phyloP scores from a whole-genome alignment of 352 stramenopile species.

The Globisporangium orthogonon region DNA sequence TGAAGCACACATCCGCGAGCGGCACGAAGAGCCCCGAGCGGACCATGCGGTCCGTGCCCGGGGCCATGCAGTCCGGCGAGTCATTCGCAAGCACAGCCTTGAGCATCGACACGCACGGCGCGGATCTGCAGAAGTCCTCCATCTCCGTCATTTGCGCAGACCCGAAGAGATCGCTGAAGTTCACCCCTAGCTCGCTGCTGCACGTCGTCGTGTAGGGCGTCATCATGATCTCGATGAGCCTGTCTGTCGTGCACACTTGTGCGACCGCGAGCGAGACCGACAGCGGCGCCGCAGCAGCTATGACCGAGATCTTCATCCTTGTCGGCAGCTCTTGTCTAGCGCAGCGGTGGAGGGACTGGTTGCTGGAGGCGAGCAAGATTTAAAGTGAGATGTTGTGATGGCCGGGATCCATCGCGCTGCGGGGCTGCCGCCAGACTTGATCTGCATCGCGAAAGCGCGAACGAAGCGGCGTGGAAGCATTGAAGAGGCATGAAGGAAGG shows the following conservation, averaged over 20 bases:
- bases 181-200: conserved; percentile 3
- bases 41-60: conserved; percentile 3
- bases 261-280: too few species aligned
- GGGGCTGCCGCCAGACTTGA: too few species aligned
- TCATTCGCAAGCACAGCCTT: conserved; percentile 10
- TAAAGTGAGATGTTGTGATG: too few species aligned
- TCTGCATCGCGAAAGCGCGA: too few species aligned
- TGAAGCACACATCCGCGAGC: conserved; percentile 3
- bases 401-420: too few species aligned
- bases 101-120: conserved; percentile 3
- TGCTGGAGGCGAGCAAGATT: too few species aligned
- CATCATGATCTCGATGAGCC: background rate
- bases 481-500: too few species aligned
- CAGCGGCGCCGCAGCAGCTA: background rate
- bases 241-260: background rate
- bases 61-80: conserved; percentile 7
- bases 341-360: too few species aligned
- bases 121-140: conserved; percentile 7
- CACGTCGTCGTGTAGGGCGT: conserved; percentile 4
- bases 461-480: too few species aligned
- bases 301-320: background rate
- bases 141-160: conserved; percentile 1
- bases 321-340: too few species aligned
- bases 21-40: conserved; percentile 6
- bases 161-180: conserved; percentile 5